phyloP scores from a whole-genome alignment of 208 protist genomes.

The Acanthamoeba divionensis region DNA sequence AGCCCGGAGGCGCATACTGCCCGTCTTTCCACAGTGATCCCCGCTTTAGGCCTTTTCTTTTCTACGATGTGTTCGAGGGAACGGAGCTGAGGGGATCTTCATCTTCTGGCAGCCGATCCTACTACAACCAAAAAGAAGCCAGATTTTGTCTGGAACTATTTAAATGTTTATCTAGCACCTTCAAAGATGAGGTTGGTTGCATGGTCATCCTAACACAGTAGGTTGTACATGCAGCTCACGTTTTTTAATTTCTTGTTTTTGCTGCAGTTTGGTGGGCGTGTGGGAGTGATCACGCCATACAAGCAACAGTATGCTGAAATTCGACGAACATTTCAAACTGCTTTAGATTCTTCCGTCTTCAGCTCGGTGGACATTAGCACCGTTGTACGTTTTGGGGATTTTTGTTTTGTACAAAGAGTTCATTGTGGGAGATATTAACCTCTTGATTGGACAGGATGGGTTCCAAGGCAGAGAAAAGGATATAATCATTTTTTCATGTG shows the following conservation, averaged over 20 bases:
- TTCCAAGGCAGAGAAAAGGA: conserved; percentile 84
- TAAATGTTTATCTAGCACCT: too few relatives aligned
- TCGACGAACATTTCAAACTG: not conserved
- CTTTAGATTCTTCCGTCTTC: conserved; percentile 11
- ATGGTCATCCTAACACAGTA: too few relatives aligned
- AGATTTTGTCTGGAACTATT: too few relatives aligned
- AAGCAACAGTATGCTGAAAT: conserved; percentile 63
- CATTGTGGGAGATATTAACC: not conserved
- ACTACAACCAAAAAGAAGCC: too few relatives aligned
- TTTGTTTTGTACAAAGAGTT: not conserved
- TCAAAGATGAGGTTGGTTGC: too few relatives aligned
- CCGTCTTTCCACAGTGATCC: conserved; percentile 9
- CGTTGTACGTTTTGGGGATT: conserved; percentile 53
- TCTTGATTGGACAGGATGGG: conserved; percentile 52
- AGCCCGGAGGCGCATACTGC: not conserved
- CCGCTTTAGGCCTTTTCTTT: conserved; percentile 59
- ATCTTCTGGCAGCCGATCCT: too few relatives aligned
- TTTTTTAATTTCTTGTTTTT: too few relatives aligned
- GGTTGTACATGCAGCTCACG: too few relatives aligned
- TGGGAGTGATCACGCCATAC: conserved; percentile 81
- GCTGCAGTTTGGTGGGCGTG: conserved; percentile 35
- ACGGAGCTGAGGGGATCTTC: not conserved
- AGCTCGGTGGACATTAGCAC: conserved; percentile 64
- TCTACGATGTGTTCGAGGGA: conserved; percentile 56
- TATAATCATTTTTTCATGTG: conserved; percentile 81